These are phyloP conservation scores for Wallacemonas sp. DNA, from an alignment of 208 protist genomes.

Conservation along the genomic window DNA sequence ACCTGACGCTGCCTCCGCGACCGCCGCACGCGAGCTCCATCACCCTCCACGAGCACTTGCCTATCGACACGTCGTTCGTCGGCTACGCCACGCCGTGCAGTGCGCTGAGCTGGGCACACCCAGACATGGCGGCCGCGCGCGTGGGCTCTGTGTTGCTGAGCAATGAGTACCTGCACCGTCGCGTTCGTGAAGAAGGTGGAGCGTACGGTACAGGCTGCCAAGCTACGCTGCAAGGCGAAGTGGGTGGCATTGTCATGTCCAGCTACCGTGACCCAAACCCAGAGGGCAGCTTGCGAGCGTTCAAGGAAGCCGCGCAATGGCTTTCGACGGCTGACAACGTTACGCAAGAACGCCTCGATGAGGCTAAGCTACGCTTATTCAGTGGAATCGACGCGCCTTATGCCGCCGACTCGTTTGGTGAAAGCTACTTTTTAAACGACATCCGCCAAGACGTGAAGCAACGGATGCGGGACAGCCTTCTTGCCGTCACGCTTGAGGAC, in stretches of 20 bases:
- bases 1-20: slow-evolving; percentile 18
- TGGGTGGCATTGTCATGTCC: slow-evolving; percentile 78
- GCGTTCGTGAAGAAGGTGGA: slow-evolving; percentile 89
- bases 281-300: slow-evolving; percentile 56
- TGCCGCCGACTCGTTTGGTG: slow-evolving; percentile 77
- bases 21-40: slow-evolving; percentile 8
- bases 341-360: slow-evolving; percentile 55
- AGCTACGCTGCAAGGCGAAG: slow-evolving; percentile 72
- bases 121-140: slow-evolving; percentile 69
- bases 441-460: slow-evolving; percentile 68
- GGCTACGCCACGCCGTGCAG: slow-evolving; percentile 67
- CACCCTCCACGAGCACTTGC: slow-evolving; percentile 35
- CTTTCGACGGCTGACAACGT: slow-evolving; percentile 57
- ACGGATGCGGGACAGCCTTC: slow-evolving; percentile 67
- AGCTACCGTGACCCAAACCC: slow-evolving; percentile 90
- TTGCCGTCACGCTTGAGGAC: slow-evolving; percentile 61
- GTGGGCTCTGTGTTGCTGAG: slow-evolving; percentile 69
- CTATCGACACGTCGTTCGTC: slow-evolving; percentile 86
- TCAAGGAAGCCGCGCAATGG: slow-evolving; percentile 70
- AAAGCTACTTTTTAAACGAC: slow-evolving; percentile 79
- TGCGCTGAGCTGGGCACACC: slow-evolving; percentile 49
- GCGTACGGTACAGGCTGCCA: slow-evolving; percentile 76
- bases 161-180: slow-evolving; percentile 89
- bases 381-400: slow-evolving; percentile 84
- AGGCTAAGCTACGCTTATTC: slow-evolving; percentile 90